Base-by-base conservation (phyloP, 139 green algal genomes). In the Prasinococcaceae sp. region DNA sequence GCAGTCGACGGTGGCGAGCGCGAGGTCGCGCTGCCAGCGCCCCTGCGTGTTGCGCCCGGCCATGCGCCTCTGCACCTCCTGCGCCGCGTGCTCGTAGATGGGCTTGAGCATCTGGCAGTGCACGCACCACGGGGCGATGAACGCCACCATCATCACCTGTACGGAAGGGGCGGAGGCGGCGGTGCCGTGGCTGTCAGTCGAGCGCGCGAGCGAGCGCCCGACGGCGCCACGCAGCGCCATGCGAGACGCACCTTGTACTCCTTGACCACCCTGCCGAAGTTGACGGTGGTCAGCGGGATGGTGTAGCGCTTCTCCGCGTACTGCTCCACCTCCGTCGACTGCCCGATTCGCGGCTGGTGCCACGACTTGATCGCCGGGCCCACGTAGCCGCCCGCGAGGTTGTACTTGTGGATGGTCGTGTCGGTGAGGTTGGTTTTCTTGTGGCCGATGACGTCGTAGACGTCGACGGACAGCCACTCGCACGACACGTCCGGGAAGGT, bases 81-180 rank as follows among this genome's bases (percentile, higher is more conserved):
- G 29, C 16, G 56, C 25, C 1, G 45, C 56, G 19, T 56, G 47
- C 40, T 64, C 47, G 6, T 17, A 64, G 12, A 57, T 48, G 14
- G 56, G 56, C 6, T 27, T 33, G 1, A 48, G 36, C 36, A 9
- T 37, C 16, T 41, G 30, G 47, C 60, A 68, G 42, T 61, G 52
- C 39, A 43, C 29, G 51, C 60, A 68, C 60, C 60, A 68, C 14
- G 60, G 60, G 32, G 60, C 60, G 52, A 61, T 50, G 9, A 68
- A 61, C 26, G 61, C 44, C 8, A 68, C 60, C n/a, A 68, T 14
- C 26, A 68, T n/a, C n/a, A n/a, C n/a, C n/a, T n/a, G n/a, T n/a
- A n/a, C n/a, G n/a, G n/a, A n/a, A n/a, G n/a, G n/a, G n/a, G n/a
- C n/a, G n/a, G n/a, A n/a, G n/a, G n/a, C n/a, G n/a, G n/a, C n/a